Evolutionary conservation across 352 stramenopile species (phyloP).

Genomic region (Pythium guiyangense): DNA sequence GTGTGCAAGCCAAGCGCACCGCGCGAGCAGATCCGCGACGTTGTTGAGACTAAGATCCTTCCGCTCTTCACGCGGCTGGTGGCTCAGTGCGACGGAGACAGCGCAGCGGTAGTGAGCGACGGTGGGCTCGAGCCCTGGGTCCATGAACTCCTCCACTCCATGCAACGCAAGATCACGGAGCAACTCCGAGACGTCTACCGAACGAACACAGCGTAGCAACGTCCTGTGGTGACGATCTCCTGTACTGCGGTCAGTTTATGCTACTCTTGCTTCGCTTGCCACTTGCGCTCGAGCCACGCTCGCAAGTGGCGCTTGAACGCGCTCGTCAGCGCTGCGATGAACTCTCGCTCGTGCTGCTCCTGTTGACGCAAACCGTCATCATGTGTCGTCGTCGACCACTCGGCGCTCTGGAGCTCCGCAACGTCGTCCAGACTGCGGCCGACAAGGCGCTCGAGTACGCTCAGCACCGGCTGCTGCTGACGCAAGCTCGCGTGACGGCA

Average conservation of each 20-base stretch:
- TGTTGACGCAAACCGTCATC: neutral
- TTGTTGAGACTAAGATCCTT: slow-evolving; percentile 66
- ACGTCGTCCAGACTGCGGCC: slow-evolving; percentile 9
- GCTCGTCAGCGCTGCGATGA: too few species aligned
- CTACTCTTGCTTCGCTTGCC: neutral
- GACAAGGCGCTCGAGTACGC: slow-evolving; percentile 37
- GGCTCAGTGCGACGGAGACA: slow-evolving; percentile 28
- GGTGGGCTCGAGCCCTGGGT: slow-evolving; percentile 51
- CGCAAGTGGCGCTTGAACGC: slow-evolving; percentile 5
- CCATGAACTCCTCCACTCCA: slow-evolving; percentile 53
- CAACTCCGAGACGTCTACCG: slow-evolving; percentile 44
- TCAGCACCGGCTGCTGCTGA: slow-evolving; percentile 25
- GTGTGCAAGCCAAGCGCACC: slow-evolving; percentile 25
- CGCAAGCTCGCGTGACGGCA: slow-evolving; percentile 27
- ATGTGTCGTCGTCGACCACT: too few species aligned
- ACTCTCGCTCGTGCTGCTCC: neutral
- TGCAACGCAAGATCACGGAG: slow-evolving; percentile 63
- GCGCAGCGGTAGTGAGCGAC: neutral
- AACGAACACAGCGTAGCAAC: too few species aligned
- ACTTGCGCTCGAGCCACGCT: neutral
- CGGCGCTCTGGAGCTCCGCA: neutral
- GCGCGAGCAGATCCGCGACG: slow-evolving; percentile 37
- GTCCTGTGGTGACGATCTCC: too few species aligned
- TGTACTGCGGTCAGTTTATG: neutral
- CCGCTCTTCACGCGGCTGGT: slow-evolving; percentile 53